Evolutionary conservation across 805 yeast genomes (phyloP), one percentile per base, ranked within the genome.

Genomic region (Cyberlindnera mycetangii): DNA sequence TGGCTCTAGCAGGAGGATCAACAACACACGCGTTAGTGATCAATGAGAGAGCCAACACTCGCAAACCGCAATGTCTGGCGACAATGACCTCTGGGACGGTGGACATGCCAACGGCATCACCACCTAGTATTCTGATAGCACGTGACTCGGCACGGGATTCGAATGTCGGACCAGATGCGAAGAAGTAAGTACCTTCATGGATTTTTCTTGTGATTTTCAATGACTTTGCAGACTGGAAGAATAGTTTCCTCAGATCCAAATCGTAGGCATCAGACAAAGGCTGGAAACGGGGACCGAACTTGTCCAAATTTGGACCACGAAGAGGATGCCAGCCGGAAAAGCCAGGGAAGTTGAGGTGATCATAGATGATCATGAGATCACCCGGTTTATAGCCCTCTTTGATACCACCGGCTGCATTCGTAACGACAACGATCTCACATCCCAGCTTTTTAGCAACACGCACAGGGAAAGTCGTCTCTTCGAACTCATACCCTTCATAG

Each of bases 331-430:
- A 74, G 1, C 98, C 99, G 7, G 92, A 81, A 47, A 92, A 70
- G 1, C 99, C 98, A 0, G 97, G 96, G 42, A 92, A 60, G 62
- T 90, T 89, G 56, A 92, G 75, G 63, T 92, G 99, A 62, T 90
- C 99, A 52, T 75, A 75, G 51, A 92, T 78, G 38, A 93, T 74
- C 98, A 93, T 92, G 52, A 92, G 69, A 59, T 93, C 97, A 25
- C 97, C 97, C 2, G 92, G 86, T 42, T 73, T 72, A 64, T 66
- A 90, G 4, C 56, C 59, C 2, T 77, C 66, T 56, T 89, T 85
- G 37, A 85, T 64, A 1, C 97, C 97, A 37, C 98, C 99, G 2
- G 97, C 95, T 1, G 99, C 99, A 65, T 92, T 92, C n/a, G 98
- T 92, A 9, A 84, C 95, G 19, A 92, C 70, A 34, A 92, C 70